A percentile compares a stretch with the other conserved stretches of the same genome.
Conservation (phyloP, 352 stramenopile genomes). For the Phytophthora cryptogea region DNA sequence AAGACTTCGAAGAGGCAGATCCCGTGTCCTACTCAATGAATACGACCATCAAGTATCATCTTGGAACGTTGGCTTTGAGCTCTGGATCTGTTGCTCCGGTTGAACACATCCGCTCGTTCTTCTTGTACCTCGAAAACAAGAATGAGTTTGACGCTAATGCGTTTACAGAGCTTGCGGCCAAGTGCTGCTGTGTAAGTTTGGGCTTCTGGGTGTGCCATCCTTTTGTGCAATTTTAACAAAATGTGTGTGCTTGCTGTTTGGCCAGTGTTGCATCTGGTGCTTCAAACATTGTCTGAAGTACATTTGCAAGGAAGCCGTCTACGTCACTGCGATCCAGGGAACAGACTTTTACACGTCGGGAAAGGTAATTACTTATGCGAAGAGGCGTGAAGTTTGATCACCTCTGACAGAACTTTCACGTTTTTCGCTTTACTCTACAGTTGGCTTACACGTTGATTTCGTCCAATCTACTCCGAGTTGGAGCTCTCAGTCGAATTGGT, state of each 20-base stretch:
- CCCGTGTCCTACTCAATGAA: slow-evolving; percentile 71
- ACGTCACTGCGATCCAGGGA: slow-evolving; percentile 82
- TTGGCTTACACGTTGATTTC: slow-evolving; percentile 70
- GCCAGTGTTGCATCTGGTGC: slow-evolving; percentile 82
- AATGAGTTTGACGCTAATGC: slow-evolving; percentile 76
- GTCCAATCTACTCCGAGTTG: slow-evolving; percentile 70
- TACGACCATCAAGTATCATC: slow-evolving; percentile 67
- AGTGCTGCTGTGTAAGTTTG: slow-evolving; percentile 72
- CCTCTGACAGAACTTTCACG: slow-evolving; percentile 1
- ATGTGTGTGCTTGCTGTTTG: slow-evolving; percentile 6
- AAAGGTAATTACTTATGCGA: slow-evolving; percentile 45
- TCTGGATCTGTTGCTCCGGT: slow-evolving; percentile 61
- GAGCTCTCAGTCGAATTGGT: slow-evolving; percentile 68
- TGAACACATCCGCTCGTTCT: slow-evolving; percentile 72
- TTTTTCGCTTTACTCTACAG: slow-evolving; percentile 25
- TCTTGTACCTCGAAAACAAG: slow-evolving; percentile 84
- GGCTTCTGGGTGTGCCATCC: background rate
- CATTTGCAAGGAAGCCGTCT: slow-evolving; percentile 83
- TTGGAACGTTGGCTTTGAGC: slow-evolving; percentile 76
- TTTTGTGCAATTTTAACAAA: background rate
- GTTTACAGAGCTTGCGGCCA: slow-evolving; percentile 57
- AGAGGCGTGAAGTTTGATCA: background rate
- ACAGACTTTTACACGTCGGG: slow-evolving; percentile 77
- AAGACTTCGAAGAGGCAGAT: slow-evolving; percentile 56
- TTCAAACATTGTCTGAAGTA: slow-evolving; percentile 87